These are phyloP conservation scores for Hymenoscyphus albidus DNA, from an alignment of 2,329 filamentous ascomycete species.

Conservation along the genomic window DNA sequence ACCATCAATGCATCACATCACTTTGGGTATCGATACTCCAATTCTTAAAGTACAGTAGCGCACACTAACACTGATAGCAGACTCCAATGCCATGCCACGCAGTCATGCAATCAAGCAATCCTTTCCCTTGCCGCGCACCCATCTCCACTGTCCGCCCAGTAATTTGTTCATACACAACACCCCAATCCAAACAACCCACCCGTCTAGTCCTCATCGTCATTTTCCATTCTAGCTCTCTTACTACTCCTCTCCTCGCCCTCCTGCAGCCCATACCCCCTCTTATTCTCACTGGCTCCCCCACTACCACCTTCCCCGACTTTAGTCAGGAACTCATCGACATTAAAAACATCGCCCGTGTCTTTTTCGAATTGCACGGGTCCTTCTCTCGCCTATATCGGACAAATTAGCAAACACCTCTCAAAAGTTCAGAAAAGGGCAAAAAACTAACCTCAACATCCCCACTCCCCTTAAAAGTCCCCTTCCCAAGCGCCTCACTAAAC, in stretches of 20 bases:
- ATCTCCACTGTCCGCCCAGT: not conserved
- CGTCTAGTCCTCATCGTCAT: slow-evolving; percentile 51
- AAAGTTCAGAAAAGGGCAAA: not conserved
- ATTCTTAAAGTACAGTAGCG: not conserved
- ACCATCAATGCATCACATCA: no score
- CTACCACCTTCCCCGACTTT: slow-evolving; percentile 61
- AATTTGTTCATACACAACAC: not conserved
- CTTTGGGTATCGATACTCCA: not conserved
- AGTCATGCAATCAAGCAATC: not conserved
- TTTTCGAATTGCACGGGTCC: slow-evolving; percentile 97
- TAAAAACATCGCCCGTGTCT: slow-evolving; percentile 80
- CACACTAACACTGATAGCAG: not conserved
- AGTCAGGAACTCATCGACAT: slow-evolving; percentile 88
- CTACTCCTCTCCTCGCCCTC: slow-evolving; percentile 47
- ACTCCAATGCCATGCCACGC: not conserved
- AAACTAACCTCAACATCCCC: slow-evolving; percentile 70
- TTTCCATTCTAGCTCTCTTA: slow-evolving; percentile 76
- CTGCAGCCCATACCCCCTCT: slow-evolving; percentile 74
- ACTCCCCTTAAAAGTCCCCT: slow-evolving; percentile 86
- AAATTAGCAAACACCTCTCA: not conserved
- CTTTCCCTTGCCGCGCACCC: no score
- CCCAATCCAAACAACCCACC: no score
- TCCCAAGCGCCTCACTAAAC: slow-evolving; percentile 78
- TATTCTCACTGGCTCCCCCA: slow-evolving; percentile 51
- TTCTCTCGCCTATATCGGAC: slow-evolving; percentile 58